phyloP scores from a whole-genome alignment of 1,284 basidiomycete genomes.

The Tylopilus orsonianus region DNA sequence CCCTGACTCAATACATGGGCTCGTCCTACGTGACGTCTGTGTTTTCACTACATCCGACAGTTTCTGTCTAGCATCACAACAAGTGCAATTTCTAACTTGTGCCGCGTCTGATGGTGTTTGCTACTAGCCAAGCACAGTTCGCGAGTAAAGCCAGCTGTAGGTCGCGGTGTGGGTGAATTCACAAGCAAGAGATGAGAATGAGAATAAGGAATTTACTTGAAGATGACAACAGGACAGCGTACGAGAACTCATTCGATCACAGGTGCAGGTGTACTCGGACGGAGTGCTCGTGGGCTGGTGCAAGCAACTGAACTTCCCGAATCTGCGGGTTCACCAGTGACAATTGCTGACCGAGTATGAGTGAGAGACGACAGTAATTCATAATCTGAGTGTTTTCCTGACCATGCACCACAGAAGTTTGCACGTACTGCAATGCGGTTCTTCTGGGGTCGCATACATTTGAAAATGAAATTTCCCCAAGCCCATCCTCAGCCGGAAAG shows the following conservation, averaged over 20 bases:
- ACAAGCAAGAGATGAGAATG: too few species aligned
- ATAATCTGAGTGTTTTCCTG: neutral
- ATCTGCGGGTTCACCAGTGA: neutral
- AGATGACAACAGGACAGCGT: too few species aligned
- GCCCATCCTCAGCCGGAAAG: neutral
- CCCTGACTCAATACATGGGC: too few species aligned
- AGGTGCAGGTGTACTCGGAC: neutral
- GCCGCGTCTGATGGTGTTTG: too few species aligned
- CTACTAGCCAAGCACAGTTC: too few species aligned
- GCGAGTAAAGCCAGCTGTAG: too few species aligned
- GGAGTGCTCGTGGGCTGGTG: neutral
- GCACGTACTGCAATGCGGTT: neutral
- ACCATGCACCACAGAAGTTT: neutral
- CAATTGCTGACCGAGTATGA: neutral
- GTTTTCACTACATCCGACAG: too few species aligned
- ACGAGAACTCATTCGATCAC: neutral
- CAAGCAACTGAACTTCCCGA: neutral
- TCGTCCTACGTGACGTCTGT: too few species aligned
- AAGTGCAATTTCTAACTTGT: too few species aligned
- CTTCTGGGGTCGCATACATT: neutral
- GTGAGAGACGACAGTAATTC: neutral
- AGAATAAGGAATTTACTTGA: too few species aligned
- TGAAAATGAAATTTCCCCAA: neutral
- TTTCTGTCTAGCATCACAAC: too few species aligned
- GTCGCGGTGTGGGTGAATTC: too few species aligned